phyloP scores from a whole-genome alignment of 495 filamentous ascomycete genomes.

The Penicillium cosmopolitanum region DNA sequence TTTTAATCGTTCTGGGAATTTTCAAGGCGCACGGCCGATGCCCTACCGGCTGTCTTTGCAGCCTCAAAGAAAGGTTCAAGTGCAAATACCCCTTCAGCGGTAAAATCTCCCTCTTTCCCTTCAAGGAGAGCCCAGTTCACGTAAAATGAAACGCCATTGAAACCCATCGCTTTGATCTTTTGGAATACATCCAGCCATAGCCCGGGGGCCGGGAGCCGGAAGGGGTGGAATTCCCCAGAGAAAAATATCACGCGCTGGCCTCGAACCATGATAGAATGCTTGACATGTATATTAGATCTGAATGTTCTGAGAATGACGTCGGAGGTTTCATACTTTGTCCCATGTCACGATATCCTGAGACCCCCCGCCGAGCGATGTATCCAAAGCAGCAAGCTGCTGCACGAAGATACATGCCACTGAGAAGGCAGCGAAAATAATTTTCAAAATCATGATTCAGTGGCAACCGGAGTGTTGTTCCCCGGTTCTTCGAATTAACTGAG shows the following conservation, averaged over 20 bases:
- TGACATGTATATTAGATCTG: slow-evolving; percentile 4
- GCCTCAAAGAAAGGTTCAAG: slow-evolving; percentile 67
- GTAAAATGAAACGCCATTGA: slow-evolving; percentile 70
- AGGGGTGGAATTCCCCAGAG: slow-evolving; percentile 71
- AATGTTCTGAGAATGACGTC: too few relatives aligned
- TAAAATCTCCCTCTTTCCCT: slow-evolving; percentile 63
- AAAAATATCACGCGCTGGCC: slow-evolving; percentile 69
- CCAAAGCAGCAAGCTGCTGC: too few relatives aligned
- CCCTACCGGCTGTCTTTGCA: slow-evolving; percentile 56
- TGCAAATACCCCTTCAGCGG: slow-evolving; percentile 65
- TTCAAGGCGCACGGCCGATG: too few relatives aligned
- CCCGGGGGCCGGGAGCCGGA: slow-evolving; percentile 65
- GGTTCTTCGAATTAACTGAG: too few relatives aligned
- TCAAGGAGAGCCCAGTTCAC: slow-evolving; percentile 71
- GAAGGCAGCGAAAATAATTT: too few relatives aligned
- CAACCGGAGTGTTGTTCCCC: too few relatives aligned
- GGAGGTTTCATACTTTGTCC: too few relatives aligned
- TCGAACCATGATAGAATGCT: slow-evolving; percentile 67
- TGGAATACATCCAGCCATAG: slow-evolving; percentile 77
- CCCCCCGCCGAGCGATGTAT: too few relatives aligned
- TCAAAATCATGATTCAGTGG: too few relatives aligned
- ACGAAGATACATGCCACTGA: too few relatives aligned
- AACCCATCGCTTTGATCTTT: slow-evolving; percentile 72
- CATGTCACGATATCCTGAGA: too few relatives aligned
- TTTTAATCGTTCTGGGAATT: too few relatives aligned